Percentiles rank a stretch among this genome's conserved stretches.
Evolutionary conservation across 2,329 filamentous ascomycete genomes (phyloP).

Genomic region (Pseudopyrenochaeta lycopersici): DNA sequence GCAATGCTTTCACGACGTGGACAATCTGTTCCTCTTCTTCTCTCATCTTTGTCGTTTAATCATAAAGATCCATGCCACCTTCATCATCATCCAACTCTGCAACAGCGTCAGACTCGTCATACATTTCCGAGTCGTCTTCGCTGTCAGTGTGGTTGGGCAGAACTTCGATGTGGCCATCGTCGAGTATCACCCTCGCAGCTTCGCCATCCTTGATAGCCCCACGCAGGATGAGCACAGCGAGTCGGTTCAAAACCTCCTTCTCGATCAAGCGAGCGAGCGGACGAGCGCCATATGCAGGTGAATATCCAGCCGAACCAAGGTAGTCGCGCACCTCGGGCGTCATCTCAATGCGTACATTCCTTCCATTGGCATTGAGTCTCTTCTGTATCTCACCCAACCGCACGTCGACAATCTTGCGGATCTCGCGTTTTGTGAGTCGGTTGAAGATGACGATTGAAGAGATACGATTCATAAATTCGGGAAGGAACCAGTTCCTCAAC

Average conservation of each 20-base stretch:
- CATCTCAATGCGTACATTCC: conserved; percentile 85
- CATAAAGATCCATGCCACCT: conserved; percentile 70
- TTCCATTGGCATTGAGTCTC: conserved; percentile 82
- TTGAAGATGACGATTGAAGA: conserved; percentile 98
- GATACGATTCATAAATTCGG: conserved; percentile 98
- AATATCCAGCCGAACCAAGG: conserved; percentile 89
- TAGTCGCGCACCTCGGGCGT: conserved; percentile 90
- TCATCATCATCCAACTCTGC: conserved; percentile 69
- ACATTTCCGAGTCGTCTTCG: conserved; percentile 75
- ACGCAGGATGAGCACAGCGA: conserved; percentile 90
- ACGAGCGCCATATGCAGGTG: conserved; percentile 91
- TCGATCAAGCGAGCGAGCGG: conserved; percentile 91
- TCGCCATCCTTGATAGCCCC: conserved; percentile 89
- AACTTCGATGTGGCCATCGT: conserved; percentile 81
- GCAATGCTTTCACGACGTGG: neutral
- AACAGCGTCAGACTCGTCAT: conserved; percentile 77
- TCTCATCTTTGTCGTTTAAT: conserved; percentile 57
- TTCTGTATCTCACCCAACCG: conserved; percentile 89
- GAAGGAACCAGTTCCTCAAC: conserved; percentile 94
- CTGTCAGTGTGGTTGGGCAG: conserved; percentile 81
- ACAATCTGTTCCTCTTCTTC: neutral
- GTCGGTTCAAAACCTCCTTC: conserved; percentile 92
- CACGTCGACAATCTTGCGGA: conserved; percentile 94
- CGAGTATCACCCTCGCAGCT: conserved; percentile 78
- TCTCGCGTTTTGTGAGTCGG: conserved; percentile 86